These are phyloP conservation scores for Pseudoperonospora humuli DNA, from an alignment of 352 stramenopile species.

Conservation along the genomic window DNA sequence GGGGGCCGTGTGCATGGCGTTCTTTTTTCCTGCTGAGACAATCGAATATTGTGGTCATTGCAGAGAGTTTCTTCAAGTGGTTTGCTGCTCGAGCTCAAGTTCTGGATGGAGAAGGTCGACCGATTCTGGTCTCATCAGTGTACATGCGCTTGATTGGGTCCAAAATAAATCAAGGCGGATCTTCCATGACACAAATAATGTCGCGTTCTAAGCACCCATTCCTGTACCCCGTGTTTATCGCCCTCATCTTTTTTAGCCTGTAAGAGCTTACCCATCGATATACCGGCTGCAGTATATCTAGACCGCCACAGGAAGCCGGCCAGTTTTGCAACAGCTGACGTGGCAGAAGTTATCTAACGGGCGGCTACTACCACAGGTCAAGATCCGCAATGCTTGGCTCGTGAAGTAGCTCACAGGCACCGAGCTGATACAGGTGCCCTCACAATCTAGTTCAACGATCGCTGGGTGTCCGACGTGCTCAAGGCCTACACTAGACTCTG, in stretches of 20 bases:
- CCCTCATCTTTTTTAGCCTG: neutral
- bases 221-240: constrained; percentile 1
- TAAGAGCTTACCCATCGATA: neutral
- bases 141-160: neutral
- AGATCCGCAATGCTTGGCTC: neutral
- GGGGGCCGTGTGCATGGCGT: constrained; percentile 9
- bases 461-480: constrained; percentile 5
- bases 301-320: neutral
- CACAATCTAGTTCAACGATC: constrained; percentile 11
- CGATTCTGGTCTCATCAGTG: neutral
- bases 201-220: constrained; percentile 4
- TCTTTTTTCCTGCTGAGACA: constrained; percentile 10
- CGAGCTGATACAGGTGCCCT: neutral
- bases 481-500: constrained; percentile 18
- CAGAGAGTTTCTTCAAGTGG: constrained; percentile 7
- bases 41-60: constrained; percentile 4
- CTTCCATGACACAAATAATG: neutral
- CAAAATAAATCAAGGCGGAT: constrained; percentile 7
- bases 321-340: neutral
- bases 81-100: constrained; percentile 6
- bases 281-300: neutral
- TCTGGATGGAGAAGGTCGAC: neutral
- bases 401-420: constrained; percentile 9
- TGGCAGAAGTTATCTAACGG: neutral
- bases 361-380: neutral